Percentiles rank a stretch among this genome's conserved stretches.
These are phyloP conservation scores for Exsudoporus frostii DNA, from an alignment of 768 basidiomycete species.

Conservation along the genomic window DNA sequence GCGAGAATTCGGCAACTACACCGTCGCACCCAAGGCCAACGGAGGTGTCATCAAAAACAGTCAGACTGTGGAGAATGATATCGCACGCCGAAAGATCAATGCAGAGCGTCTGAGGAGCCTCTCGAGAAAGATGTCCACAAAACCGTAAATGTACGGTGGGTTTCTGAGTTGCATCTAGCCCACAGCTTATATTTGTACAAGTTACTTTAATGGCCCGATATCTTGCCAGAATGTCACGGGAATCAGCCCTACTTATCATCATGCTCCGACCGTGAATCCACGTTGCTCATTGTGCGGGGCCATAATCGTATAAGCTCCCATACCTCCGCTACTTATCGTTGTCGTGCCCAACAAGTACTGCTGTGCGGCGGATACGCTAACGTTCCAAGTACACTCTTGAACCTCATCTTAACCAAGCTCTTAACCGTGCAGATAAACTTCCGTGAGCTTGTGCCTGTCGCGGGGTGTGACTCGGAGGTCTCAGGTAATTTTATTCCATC, in stretches of 20 bases:
- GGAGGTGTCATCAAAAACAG: conserved; percentile 50
- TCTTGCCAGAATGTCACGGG: background rate
- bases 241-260: background rate
- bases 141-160: conserved; percentile 13
- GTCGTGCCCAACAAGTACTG: too few species aligned
- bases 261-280: background rate
- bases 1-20: conserved; percentile 71
- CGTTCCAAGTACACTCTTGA: background rate
- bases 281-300: background rate
- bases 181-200: conserved; percentile 2
- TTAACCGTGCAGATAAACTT: background rate
- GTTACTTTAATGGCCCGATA: background rate
- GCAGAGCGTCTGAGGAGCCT: conserved; percentile 68
- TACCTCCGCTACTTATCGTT: background rate
- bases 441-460: background rate
- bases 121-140: conserved; percentile 45
- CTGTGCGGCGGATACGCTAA: background rate
- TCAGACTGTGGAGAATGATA: conserved; percentile 67
- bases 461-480: background rate
- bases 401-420: background rate
- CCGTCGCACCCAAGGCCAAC: conserved; percentile 67
- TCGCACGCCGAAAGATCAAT: conserved; percentile 69
- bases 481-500: background rate
- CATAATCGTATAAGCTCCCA: background rate
- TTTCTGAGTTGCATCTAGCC: background rate